phyloP scores from a whole-genome alignment of 164 flowering plant genomes.

The Taxillus chinensis region DNA sequence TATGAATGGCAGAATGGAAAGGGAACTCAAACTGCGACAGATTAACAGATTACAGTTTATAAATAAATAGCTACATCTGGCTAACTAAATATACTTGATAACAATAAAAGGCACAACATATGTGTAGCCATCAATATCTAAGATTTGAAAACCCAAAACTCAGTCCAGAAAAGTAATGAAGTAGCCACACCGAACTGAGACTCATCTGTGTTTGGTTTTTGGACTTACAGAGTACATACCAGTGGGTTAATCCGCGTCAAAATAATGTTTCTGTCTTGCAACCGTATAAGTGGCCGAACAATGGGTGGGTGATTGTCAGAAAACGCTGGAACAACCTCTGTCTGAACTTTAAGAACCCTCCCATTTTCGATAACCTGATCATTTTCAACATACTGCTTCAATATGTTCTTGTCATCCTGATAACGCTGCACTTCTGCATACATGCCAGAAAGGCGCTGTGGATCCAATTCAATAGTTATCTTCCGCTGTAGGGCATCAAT shows the following conservation, averaged over 20 bases:
- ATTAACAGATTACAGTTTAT: no score
- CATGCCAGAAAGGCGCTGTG: conserved; percentile 75
- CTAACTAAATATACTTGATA: no score
- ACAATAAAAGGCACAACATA: no score
- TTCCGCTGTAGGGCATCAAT: conserved; percentile 86
- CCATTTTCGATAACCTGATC: conserved; percentile 94
- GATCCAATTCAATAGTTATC: conserved; percentile 65
- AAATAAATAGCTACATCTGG: no score
- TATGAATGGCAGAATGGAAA: no score
- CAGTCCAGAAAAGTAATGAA: no score
- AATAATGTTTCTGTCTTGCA: conserved; percentile 82
- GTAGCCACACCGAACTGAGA: no score
- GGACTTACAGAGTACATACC: conserved; percentile 33
- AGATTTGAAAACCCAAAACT: no score
- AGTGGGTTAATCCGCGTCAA: conserved; percentile 90
- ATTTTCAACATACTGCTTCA: conserved; percentile 87
- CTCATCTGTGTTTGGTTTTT: no score
- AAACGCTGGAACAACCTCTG: conserved; percentile 83
- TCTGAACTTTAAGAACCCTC: conserved; percentile 56
- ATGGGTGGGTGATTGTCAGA: conserved; percentile 76
- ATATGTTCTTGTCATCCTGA: conserved; percentile 75
- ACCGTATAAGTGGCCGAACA: conserved; percentile 78
- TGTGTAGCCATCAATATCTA: no score
- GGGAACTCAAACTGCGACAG: no score
- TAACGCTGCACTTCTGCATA: conserved; percentile 80